A percentile compares a stretch with the other conserved stretches of the same genome.
These are phyloP conservation scores for Phytopythium litorale DNA, from an alignment of 352 stramenopile species.

Conservation along the genomic window DNA sequence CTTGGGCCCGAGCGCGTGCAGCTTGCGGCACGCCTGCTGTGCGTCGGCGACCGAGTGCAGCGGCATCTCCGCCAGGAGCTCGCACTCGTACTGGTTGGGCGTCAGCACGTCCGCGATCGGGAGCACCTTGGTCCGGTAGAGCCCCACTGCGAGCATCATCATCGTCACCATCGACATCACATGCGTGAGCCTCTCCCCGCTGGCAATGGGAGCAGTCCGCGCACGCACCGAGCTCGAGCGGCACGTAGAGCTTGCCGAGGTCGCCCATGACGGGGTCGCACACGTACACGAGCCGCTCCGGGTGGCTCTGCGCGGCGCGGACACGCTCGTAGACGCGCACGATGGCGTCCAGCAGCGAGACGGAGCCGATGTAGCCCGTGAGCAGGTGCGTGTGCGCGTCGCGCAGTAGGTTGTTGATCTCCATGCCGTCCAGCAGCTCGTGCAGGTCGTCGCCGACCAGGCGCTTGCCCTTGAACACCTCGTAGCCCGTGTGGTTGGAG, in stretches of 20 bases:
- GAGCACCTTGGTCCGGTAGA: slow-evolving; percentile 75
- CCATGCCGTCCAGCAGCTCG: slow-evolving; percentile 74
- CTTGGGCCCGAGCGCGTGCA: slow-evolving; percentile 63
- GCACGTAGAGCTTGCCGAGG: slow-evolving; percentile 78
- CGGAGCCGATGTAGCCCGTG: slow-evolving; percentile 77
- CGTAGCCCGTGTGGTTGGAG: slow-evolving; percentile 85
- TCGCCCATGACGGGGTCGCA: slow-evolving; percentile 85
- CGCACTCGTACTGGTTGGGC: slow-evolving; percentile 85
- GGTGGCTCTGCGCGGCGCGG: slow-evolving; percentile 41
- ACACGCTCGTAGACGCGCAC: slow-evolving; percentile 61
- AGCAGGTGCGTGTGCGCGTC: slow-evolving; percentile 77
- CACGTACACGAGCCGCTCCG: slow-evolving; percentile 61
- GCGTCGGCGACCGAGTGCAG: slow-evolving; percentile 63
- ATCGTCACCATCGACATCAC: neutral
- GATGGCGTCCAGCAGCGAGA: slow-evolving; percentile 67
- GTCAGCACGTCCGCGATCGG: slow-evolving; percentile 83
- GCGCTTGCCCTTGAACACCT: slow-evolving; percentile 64
- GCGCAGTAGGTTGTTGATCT: slow-evolving; percentile 61
- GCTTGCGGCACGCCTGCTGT: slow-evolving; percentile 62
- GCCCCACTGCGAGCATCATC: slow-evolving; percentile 42
- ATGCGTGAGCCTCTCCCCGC: slow-evolving; percentile 6
- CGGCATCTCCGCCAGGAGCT: slow-evolving; percentile 70
- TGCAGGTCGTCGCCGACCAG: slow-evolving; percentile 72
- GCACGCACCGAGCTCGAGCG: slow-evolving; percentile 57
- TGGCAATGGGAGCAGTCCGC: neutral